Conservation (phyloP, 768 basidiomycete genomes). For the Boletus speciosus region DNA sequence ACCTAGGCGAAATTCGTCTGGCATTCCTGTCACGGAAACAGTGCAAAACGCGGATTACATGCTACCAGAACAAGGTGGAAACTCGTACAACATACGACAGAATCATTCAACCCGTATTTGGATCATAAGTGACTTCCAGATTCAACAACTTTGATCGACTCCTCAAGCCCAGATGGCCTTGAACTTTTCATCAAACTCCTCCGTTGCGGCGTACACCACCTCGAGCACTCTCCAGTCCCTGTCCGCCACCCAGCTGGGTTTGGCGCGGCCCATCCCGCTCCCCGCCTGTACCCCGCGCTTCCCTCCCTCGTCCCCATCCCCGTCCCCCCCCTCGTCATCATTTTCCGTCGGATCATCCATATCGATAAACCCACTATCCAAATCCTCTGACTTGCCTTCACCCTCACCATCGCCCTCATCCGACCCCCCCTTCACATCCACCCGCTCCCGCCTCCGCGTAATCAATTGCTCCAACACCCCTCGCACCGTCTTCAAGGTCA, state of each 20-base stretch:
- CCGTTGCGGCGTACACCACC: constrained; percentile 40
- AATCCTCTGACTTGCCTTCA: constrained; percentile 7
- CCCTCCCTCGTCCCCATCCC: constrained; percentile 19
- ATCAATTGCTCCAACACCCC: constrained; percentile 47
- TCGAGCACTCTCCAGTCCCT: constrained; percentile 56
- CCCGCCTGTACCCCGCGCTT: background rate
- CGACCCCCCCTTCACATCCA: constrained; percentile 7
- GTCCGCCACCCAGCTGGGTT: constrained; percentile 39
- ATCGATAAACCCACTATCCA: constrained; percentile 35
- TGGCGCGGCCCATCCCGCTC: constrained; percentile 8
- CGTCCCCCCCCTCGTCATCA: constrained; percentile 12
- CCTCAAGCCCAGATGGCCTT: constrained; percentile 57
- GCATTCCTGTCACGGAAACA: background rate
- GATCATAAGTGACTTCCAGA: background rate
- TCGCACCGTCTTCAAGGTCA: constrained; percentile 49
- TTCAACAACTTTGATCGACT: background rate
- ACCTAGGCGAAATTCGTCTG: background rate
- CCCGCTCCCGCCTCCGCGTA: constrained; percentile 26
- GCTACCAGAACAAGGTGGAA: background rate
- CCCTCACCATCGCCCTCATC: constrained; percentile 14
- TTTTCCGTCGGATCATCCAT: constrained; percentile 30
- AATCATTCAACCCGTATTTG: background rate
- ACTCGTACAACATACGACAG: background rate
- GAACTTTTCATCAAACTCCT: constrained; percentile 58
- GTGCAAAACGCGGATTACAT: background rate